Base-by-base conservation (phyloP, 2,329 filamentous ascomycete species). In the Diaporthe sp. region DNA sequence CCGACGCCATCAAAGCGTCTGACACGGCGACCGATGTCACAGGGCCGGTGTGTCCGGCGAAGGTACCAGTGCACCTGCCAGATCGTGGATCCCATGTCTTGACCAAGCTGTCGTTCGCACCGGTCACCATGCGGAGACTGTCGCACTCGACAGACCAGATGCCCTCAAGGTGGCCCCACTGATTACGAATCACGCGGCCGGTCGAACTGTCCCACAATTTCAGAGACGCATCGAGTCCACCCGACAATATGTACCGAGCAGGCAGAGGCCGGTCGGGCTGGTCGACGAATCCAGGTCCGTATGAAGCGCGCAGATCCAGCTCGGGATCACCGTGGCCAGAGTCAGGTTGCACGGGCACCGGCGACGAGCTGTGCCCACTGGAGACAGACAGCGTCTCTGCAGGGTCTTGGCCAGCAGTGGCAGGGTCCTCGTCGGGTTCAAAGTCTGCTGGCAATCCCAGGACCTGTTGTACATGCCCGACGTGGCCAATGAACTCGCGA, bases 131-230 rank as follows among this genome's bases (percentile, higher is more conserved):
- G 15, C 97, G 92, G 28, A 98, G 86, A 1, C 94, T 96, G 83
- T 98, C 96, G 4, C 94, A 96, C 0, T 94, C 95, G 3, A 99
- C 88, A 8, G 94, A 94, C 97, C 97, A 99, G 28, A 99, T 93
- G 42, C 97, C 97, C 83, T 99, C 97, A 30, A 99, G 90, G 80
- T 99, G 97, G 0, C 97, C 97, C 82, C 98, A 99, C 87, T 98
- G 97, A 42, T 95, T 97, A 76, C 95, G 94, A 45, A 98, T 88
- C 80, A 95, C 98, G 77, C 91, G 91, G 50, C 95, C 95, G 0
- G 93, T 93, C 7, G 90, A 90, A 1, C 95, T 94, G 82, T 98
- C 95, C 96, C 97, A 99, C 28, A 98, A 89, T 15, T 96, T 93
- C 77, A 98, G 94, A 0, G 95, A 98, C 74, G 93, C 94, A 83